Base-by-base conservation (phyloP, 2,329 filamentous ascomycete genomes). In the Ophiostoma angusticollis region DNA sequence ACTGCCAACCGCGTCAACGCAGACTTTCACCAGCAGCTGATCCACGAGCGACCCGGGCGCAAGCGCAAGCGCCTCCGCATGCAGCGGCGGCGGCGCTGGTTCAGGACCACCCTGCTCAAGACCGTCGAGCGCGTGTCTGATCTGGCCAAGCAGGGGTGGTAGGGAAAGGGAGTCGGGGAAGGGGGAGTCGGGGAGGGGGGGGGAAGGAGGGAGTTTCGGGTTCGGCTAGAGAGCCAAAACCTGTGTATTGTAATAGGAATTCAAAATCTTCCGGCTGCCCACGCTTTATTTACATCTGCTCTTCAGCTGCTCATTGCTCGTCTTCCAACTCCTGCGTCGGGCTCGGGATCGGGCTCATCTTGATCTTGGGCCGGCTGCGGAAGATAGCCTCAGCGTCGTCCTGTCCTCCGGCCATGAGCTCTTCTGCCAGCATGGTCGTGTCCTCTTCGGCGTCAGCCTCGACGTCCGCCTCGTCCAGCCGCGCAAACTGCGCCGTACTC, bases 331-430 rank as follows among this genome's bases (percentile, higher is more conserved):
- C 35, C 6, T 35, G 29, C 6, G 41, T 35, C 13, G 70, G 70
- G 40, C 64, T 71, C 8, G 64, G 61, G 3, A 76, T 55, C 2
- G 86, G 85, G 55, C 85, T 93, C 9, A 74, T 73, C 47, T 79
- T 78, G 48, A 95, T 75, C 57, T 78, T 81, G 0, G 87, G 87
- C 47, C 87, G 62, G 46, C 83, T 87, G 59, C 79, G 84, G 56
- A 95, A 95, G 1, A 94, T 79, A 19, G 79, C 80, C 43, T 82
- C 80, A 56, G 85, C 82, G 44, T 93, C 84, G 47, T 84, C 78
- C 39, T 78, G 70, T 13, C 68, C 68, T 21, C 49, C 57, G 30
- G 60, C 58, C 41, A 93, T 77, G 29, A 93, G 60, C 46, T 79
- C 72, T 52, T 89, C 80, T 0, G 71, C 67, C 8, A 82, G 67